Evolutionary conservation across 1,284 basidiomycete species (phyloP).

Genomic region (Stereum hirsutum): DNA sequence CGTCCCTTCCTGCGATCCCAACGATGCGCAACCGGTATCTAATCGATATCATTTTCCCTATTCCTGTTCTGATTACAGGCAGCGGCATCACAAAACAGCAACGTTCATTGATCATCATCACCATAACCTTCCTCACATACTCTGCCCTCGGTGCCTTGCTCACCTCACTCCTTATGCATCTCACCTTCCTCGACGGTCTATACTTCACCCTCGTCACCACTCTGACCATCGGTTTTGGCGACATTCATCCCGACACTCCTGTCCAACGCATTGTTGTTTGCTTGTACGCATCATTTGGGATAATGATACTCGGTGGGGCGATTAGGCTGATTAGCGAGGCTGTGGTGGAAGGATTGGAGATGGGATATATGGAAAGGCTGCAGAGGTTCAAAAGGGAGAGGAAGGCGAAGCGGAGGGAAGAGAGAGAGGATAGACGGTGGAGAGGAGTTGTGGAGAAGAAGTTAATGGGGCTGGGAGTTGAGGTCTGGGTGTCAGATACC

Average conservation of each 20-base stretch:
- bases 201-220: slow-evolving; percentile 67
- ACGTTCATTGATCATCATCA: slow-evolving; percentile 67
- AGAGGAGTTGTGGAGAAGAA: slow-evolving; percentile 48
- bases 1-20: slow-evolving; percentile 13
- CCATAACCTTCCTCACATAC: slow-evolving; percentile 67
- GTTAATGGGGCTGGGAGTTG: slow-evolving; percentile 34
- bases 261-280: slow-evolving; percentile 48
- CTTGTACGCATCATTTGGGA: slow-evolving; percentile 49
- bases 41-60: neutral
- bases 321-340: slow-evolving; percentile 63
- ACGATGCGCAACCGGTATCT: neutral
- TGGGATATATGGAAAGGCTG: slow-evolving; percentile 48
- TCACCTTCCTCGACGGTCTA: slow-evolving; percentile 59
- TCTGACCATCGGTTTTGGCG: slow-evolving; percentile 76
- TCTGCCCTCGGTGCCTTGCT: slow-evolving; percentile 60
- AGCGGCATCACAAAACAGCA: slow-evolving; percentile 78
- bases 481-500: slow-evolving; percentile 37
- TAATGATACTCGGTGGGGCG: slow-evolving; percentile 54
- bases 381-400: slow-evolving; percentile 28
- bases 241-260: slow-evolving; percentile 46
- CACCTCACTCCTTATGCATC: slow-evolving; percentile 47
- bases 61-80: slow-evolving; percentile 29
- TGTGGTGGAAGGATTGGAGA: slow-evolving; percentile 59
- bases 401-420: slow-evolving; percentile 25
- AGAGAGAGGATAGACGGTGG: slow-evolving; percentile 42